These are phyloP conservation scores for Vaccinium vitisidaea DNA, from an alignment of 148 eudicot genomes.

Conservation along the genomic window DNA sequence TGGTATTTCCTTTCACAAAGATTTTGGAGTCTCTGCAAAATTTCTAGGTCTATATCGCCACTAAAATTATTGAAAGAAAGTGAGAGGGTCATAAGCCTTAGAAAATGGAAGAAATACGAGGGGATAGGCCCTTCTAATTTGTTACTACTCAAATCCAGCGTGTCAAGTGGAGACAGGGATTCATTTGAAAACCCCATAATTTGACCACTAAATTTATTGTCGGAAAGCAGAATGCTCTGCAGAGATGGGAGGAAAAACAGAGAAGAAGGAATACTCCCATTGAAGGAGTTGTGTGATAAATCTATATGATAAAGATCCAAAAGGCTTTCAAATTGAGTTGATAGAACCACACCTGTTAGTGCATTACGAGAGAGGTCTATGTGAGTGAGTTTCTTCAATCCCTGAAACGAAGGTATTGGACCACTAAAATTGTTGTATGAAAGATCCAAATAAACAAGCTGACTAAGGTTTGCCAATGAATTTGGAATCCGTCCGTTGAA, in stretches of 20 bases:
- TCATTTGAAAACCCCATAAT: constrained; percentile 10
- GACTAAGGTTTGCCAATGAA: no score
- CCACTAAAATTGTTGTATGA: not conserved
- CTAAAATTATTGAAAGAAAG: constrained; percentile 35
- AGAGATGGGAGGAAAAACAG: constrained; percentile 32
- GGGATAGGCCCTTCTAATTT: constrained; percentile 29
- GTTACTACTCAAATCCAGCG: constrained; percentile 44
- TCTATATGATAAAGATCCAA: constrained; percentile 28
- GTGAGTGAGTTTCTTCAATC: constrained; percentile 31
- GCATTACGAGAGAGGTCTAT: constrained; percentile 39
- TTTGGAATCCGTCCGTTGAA: no score
- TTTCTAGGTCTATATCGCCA: constrained; percentile 28
- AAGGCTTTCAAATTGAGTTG: constrained; percentile 38
- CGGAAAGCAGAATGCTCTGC: not conserved
- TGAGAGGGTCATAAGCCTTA: constrained; percentile 6
- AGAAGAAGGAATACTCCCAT: constrained; percentile 46
- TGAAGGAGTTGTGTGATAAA: constrained; percentile 33
- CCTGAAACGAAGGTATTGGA: constrained; percentile 29
- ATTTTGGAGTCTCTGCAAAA: constrained; percentile 15
- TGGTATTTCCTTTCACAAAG: not conserved
- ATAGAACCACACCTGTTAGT: constrained; percentile 38
- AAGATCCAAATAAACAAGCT: no score
- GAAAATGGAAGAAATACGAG: constrained; percentile 17
- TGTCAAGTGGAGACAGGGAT: constrained; percentile 25
- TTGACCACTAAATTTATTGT: constrained; percentile 20